Conservation (phyloP, 305 asterid species). For the Solanum chacoense region DNA sequence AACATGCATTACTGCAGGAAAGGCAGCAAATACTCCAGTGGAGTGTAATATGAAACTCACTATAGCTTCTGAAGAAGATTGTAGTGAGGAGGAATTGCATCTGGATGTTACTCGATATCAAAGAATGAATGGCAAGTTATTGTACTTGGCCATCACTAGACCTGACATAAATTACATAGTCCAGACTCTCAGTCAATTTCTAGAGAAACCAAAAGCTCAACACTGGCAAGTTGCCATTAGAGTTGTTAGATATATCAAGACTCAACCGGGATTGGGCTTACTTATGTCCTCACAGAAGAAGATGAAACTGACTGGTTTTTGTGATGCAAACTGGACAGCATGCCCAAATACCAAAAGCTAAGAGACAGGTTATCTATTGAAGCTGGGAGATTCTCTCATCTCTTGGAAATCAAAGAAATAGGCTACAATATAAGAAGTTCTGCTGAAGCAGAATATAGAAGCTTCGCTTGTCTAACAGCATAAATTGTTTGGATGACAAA, state of each 20-base stretch:
- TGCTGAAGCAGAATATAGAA: not conserved
- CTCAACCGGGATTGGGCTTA: not conserved
- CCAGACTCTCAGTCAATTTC: not conserved
- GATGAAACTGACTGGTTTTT: not conserved
- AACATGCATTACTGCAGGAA: not conserved
- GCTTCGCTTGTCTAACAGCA: not conserved
- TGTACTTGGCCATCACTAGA: not conserved
- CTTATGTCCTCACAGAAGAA: not conserved
- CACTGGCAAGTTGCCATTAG: not conserved
- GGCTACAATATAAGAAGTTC: not conserved
- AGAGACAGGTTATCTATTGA: too few species aligned
- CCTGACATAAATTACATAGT: too few species aligned
- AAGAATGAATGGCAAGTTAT: not conserved
- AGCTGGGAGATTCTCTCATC: not conserved
- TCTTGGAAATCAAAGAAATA: not conserved
- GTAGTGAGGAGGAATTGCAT: not conserved
- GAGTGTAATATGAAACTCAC: not conserved
- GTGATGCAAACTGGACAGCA: not conserved
- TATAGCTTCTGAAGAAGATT: accelerated
- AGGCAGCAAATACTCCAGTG: not conserved
- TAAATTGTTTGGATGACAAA: not conserved
- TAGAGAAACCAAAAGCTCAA: not conserved
- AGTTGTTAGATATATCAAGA: not conserved
- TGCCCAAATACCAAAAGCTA: not conserved
- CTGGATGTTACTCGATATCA: not conserved